Evolutionary conservation across 257 asterid species (phyloP), one percentile per base, ranked within the genome.

Genomic region (Hygrophila difformis): DNA sequence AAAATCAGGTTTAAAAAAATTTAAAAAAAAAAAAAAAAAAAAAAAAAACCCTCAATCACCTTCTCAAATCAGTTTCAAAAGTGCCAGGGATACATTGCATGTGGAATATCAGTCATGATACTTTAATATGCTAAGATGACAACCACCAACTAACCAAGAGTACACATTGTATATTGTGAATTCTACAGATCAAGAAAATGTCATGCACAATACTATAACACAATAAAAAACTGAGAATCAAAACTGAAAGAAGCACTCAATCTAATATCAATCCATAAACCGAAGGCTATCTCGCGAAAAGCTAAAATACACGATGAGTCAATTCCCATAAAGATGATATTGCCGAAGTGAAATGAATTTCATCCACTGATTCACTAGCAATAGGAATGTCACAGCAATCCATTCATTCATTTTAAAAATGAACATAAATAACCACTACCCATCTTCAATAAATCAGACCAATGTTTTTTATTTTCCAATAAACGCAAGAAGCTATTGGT

Each of bases 1-100:
- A 28, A 39, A 51, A 13, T 26, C 8, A 8, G 31, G 31, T 26
- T 26, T 26, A n/a, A n/a, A n/a, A n/a, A n/a, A n/a, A n/a, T n/a
- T n/a, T n/a, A n/a, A n/a, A n/a, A n/a, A n/a, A n/a, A n/a, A n/a
- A n/a, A n/a, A n/a, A n/a, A n/a, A n/a, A n/a, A n/a, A n/a, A n/a
- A n/a, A n/a, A n/a, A n/a, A 13, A 34, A 57, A 21, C 56, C 23
- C 47, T 53, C 51, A 38, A 39, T 26, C 29, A 26, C 2, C 47
- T 48, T 21, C 45, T 26, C 14, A 23, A 23, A 36, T 33, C 28
- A 57, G 47, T 45, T 52, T 38, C n/a, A 48, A 34, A 14, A 57
- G 24, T 36, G 2, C 17, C 56, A 46, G 37, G 3, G 12, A 7
- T 8, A 24, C 36, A 36, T 53, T 54, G 22, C 58, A 24, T 8